phyloP scores from a whole-genome alignment of 1,284 basidiomycete species.

The Ustilago sp. region DNA sequence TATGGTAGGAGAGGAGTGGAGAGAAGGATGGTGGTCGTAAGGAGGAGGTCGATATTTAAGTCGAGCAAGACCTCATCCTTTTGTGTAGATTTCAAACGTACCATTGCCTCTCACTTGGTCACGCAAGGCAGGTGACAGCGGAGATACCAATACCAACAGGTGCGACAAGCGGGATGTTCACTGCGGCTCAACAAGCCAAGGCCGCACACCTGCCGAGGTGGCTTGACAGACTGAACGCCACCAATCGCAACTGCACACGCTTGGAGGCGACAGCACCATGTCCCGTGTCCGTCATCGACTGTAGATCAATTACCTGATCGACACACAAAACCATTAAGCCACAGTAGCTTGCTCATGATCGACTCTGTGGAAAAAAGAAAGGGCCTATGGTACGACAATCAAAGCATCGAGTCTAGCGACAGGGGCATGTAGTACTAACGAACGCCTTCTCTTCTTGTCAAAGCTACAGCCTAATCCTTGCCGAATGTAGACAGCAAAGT shows the following conservation, averaged over 20 bases:
- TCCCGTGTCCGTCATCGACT: no score
- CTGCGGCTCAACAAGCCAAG: slow-evolving; percentile 15
- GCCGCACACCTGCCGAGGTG: background rate
- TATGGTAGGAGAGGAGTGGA: slow-evolving; percentile 7
- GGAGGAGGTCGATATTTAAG: background rate
- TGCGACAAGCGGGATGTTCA: slow-evolving; percentile 3
- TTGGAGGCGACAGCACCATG: no score
- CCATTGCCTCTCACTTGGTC: background rate
- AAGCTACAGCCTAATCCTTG: background rate
- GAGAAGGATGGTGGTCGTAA: slow-evolving; percentile 9
- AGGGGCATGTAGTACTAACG: no score
- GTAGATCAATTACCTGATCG: slow-evolving; percentile 27
- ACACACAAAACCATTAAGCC: background rate
- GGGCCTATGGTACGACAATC: background rate
- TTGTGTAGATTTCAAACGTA: background rate
- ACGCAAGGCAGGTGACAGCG: background rate
- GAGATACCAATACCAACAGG: slow-evolving; percentile 6
- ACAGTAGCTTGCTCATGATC: background rate
- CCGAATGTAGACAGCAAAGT: background rate
- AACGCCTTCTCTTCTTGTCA: no score
- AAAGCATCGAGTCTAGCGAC: background rate
- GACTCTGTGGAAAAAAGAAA: no score
- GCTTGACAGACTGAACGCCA: background rate
- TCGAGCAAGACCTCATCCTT: background rate
- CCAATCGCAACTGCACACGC: background rate